These are phyloP conservation scores for Pythium scleroteichum DNA, from an alignment of 352 stramenopile genomes.

Conservation along the genomic window DNA sequence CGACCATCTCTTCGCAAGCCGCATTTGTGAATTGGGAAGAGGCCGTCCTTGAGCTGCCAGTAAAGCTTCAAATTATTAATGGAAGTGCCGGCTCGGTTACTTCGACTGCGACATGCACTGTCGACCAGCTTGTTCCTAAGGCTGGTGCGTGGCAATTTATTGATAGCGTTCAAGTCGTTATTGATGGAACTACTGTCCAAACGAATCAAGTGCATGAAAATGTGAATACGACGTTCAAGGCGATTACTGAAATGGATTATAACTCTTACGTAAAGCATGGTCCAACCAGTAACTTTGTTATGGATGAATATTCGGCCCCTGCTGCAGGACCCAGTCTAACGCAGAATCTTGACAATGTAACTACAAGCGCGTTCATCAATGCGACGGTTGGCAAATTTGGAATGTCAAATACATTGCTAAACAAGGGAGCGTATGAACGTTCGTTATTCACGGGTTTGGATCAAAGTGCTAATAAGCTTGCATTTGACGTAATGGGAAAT, in stretches of 20 bases:
- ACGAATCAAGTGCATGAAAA: conserved; percentile 26
- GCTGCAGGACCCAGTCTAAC: too few relatives aligned
- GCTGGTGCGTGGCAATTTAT: conserved; percentile 20
- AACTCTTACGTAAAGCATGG: conserved; percentile 20
- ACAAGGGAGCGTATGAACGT: too few relatives aligned
- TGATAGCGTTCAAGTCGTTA: conserved; percentile 21
- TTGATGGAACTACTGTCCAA: conserved; percentile 19
- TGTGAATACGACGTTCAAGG: conserved; percentile 27
- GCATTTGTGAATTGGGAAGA: conserved; percentile 26
- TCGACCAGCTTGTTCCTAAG: conserved; percentile 20
- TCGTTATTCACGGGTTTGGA: conserved; percentile 11
- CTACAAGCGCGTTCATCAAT: too few relatives aligned
- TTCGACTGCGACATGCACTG: conserved; percentile 22
- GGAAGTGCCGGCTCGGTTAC: conserved; percentile 18
- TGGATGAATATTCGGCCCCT: conserved; percentile 18
- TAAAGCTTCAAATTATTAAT: conserved; percentile 28
- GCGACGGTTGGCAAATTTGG: too few relatives aligned
- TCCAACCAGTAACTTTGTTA: conserved; percentile 18
- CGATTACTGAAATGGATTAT: conserved; percentile 23
- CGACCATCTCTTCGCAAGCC: conserved; percentile 19
- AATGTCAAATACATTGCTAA: too few relatives aligned
- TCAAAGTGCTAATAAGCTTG: conserved; percentile 20
- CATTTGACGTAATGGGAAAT: conserved; percentile 24
- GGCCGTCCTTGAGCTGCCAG: conserved; percentile 21
- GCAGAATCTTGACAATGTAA: too few relatives aligned